Evolutionary conservation across 2,329 filamentous ascomycete genomes (phyloP), one percentile per base, ranked within the genome.

Genomic region (Madurella mycetomatis): DNA sequence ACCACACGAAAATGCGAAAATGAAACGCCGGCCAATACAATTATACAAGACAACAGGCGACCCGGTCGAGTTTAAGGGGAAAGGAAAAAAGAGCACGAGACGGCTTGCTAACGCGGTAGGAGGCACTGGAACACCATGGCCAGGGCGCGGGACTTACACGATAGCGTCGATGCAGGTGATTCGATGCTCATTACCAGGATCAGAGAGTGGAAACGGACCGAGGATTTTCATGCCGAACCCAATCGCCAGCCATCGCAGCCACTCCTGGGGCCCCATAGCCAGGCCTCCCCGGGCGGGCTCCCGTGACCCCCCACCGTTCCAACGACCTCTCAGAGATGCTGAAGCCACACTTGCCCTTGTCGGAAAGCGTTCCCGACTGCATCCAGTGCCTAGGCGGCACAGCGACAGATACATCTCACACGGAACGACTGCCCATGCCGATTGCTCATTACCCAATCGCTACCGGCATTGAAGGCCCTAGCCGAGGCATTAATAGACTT

Each of bases 301-400:
- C n/a, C n/a, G n/a, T n/a, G n/a, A n/a, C n/a, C n/a, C n/a, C n/a
- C n/a, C n/a, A n/a, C n/a, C n/a, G n/a, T n/a, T n/a, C 25, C 4
- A 7, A 25, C 25, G 7, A 25, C 25, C 25, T 25, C 25, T 25
- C 25, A 25, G 25, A 25, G 25, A 25, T 34, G 17, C 48, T 13
- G 16, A 13, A 9, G 15, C 17, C 39, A 32, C 12, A 34, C 43
- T 17, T 41, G 41, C 37, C 44, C 34, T 43, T 17, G 39, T 45
- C 56, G 56, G 56, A 53, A 54, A 30, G 16, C n/a, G 11, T n/a
- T 50, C 54, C 54, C 50, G 54, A 34, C 47, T 51, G 43, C 47
- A 49, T 47, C 30, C 52, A 13, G 25, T 31, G 52, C 39, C 46
- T 49, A 55, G 49, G 37, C 49, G 51, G 49, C 55, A 47, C 48